These are phyloP conservation scores for Russula lepida DNA, from an alignment of 768 basidiomycete genomes.

Conservation along the genomic window DNA sequence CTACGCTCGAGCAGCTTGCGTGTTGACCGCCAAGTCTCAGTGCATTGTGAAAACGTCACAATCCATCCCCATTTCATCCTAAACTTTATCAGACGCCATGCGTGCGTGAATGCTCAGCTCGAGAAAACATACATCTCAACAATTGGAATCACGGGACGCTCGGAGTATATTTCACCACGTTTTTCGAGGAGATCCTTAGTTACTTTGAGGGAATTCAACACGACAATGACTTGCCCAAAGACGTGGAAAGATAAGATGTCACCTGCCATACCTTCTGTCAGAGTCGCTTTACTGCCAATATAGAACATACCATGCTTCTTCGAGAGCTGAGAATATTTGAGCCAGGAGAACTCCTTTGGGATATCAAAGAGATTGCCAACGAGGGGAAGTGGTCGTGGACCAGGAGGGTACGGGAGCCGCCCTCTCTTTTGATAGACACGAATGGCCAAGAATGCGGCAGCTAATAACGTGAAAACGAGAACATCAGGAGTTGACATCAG, in stretches of 20 bases:
- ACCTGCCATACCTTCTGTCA: not conserved
- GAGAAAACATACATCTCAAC: not conserved
- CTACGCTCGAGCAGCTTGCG: not conserved
- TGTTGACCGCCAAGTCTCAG: not conserved
- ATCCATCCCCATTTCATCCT: not conserved
- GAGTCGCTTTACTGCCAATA: not conserved
- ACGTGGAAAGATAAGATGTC: constrained; percentile 2
- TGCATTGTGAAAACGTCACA: not conserved
- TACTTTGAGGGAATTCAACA: not conserved
- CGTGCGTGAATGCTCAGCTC: not conserved
- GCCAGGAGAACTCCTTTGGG: constrained; percentile 6
- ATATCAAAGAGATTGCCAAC: constrained; percentile 9
- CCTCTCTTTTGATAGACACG: not conserved
- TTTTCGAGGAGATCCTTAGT: constrained; percentile 8
- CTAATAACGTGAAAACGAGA: not conserved
- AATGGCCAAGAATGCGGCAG: not conserved
- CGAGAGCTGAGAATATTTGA: not conserved
- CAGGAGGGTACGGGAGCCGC: constrained; percentile 6
- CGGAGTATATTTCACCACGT: constrained; percentile 3
- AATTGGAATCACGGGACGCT: constrained; percentile 1
- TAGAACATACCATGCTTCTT: constrained; percentile 2
- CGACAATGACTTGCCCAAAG: not conserved
- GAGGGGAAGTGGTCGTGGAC: constrained; percentile 3
- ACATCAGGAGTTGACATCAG: not conserved
- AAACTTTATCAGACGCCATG: not conserved